phyloP scores from a whole-genome alignment of 2,329 filamentous ascomycete genomes.

The Leptographium procerum region DNA sequence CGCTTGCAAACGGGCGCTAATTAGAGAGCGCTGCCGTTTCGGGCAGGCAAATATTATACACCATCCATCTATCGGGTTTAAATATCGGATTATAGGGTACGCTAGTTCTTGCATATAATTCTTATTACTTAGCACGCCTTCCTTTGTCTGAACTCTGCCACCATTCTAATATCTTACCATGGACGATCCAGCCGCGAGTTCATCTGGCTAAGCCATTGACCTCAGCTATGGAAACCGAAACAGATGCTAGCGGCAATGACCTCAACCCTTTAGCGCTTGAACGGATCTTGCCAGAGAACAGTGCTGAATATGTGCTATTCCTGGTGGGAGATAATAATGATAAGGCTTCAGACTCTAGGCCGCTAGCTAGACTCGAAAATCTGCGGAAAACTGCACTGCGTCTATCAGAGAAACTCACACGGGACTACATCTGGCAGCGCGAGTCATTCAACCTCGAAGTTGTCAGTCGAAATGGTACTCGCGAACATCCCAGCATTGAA shows the following conservation, averaged over 20 bases:
- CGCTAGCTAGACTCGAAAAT: conserved; percentile 55
- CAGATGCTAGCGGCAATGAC: neutral
- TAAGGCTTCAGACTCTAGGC: conserved; percentile 32
- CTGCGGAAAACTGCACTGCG: conserved; percentile 58
- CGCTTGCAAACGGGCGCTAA: neutral
- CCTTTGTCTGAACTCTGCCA: neutral
- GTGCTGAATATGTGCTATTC: conserved; percentile 74
- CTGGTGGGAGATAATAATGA: conserved; percentile 45
- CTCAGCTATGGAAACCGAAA: neutral
- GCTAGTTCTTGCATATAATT: neutral
- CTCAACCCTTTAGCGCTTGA: neutral
- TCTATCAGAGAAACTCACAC: conserved; percentile 53
- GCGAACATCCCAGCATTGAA: neutral
- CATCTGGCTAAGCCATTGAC: neutral
- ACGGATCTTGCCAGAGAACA: conserved; percentile 58
- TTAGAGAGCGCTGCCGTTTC: neutral
- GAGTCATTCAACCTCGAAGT: conserved; percentile 64
- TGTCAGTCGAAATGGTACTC: conserved; percentile 46
- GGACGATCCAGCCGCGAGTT: neutral
- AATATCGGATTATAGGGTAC: neutral
- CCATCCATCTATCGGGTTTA: neutral
- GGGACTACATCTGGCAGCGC: conserved; percentile 90
- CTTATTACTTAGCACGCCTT: too few species aligned
- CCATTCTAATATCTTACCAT: neutral
- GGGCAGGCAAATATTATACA: neutral